Conservation (phyloP, 2,329 filamentous ascomycete species). For the Fusarium buharicum region DNA sequence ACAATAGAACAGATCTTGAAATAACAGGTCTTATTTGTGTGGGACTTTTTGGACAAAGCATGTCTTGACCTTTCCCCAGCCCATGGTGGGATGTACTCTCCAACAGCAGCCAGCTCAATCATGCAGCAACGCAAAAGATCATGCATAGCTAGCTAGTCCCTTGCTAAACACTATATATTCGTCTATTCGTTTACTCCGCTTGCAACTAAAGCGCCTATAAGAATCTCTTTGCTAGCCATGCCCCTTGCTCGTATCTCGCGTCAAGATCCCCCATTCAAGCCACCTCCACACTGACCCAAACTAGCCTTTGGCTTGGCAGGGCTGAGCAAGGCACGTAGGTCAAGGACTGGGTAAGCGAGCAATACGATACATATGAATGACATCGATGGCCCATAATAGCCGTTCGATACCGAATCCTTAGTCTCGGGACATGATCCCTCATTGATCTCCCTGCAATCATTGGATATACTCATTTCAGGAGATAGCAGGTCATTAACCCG, state of each 20-base stretch:
- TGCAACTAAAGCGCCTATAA: background rate
- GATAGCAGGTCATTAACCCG: background rate
- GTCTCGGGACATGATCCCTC: constrained; percentile 36
- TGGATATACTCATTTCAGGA: background rate
- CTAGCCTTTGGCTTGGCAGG: constrained; percentile 15
- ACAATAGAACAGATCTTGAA: background rate
- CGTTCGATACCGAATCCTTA: constrained; percentile 5
- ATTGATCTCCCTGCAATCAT: background rate
- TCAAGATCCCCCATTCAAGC: constrained; percentile 6
- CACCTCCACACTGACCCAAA: constrained; percentile 20
- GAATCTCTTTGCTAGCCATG: too few species aligned
- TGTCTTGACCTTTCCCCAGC: background rate
- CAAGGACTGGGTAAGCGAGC: constrained; percentile 14
- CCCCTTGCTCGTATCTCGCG: constrained; percentile 12
- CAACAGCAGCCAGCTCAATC: too few species aligned
- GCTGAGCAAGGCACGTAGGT: constrained; percentile 9
- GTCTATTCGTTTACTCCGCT: too few species aligned
- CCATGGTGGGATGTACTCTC: too few species aligned
- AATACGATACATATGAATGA: constrained; percentile 28
- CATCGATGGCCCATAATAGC: constrained; percentile 4
- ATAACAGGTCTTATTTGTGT: background rate
- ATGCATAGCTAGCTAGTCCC: too few species aligned
- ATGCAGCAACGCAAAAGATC: too few species aligned
- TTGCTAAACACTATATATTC: too few species aligned
- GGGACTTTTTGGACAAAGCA: background rate